Evolutionary conservation across 2,329 filamentous ascomycete genomes (phyloP).

Genomic region (Scytalidium sp.): DNA sequence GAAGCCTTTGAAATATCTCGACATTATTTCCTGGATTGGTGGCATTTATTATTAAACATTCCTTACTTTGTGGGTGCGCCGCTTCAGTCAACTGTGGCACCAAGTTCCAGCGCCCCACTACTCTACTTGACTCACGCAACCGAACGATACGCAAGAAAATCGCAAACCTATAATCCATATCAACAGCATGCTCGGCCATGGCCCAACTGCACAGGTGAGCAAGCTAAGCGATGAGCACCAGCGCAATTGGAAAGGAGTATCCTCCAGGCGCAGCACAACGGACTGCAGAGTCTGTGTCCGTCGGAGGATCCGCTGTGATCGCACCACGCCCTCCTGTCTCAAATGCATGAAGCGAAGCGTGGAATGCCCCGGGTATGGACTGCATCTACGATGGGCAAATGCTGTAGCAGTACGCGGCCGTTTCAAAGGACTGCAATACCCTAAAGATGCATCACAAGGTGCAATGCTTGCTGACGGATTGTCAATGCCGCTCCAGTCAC

Average conservation of each 20-base stretch:
- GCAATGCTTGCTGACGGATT: not conserved
- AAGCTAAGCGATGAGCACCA: not conserved
- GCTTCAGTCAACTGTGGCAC: too few relatives aligned
- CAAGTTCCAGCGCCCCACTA: too few relatives aligned
- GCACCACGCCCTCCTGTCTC: not conserved
- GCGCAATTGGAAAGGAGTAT: not conserved
- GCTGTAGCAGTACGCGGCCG: not conserved
- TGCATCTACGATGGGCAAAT: constrained; percentile 1
- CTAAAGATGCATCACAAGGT: not conserved
- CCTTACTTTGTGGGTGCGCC: too few relatives aligned
- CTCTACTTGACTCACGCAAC: too few relatives aligned
- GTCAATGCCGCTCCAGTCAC: not conserved
- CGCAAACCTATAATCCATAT: not conserved
- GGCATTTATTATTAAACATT: too few relatives aligned
- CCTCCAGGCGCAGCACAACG: not conserved
- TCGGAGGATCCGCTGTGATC: not conserved
- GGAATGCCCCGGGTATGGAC: not conserved
- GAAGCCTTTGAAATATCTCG: too few relatives aligned
- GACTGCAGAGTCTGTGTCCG: not conserved
- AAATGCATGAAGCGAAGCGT: not conserved
- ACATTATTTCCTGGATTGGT: too few relatives aligned
- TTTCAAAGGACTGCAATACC: not conserved
- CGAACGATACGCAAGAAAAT: too few relatives aligned
- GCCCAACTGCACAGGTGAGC: not conserved
- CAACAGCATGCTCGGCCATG: not conserved